Conservation (phyloP, 345 rosid genomes). For the Corymbia maculata region DNA sequence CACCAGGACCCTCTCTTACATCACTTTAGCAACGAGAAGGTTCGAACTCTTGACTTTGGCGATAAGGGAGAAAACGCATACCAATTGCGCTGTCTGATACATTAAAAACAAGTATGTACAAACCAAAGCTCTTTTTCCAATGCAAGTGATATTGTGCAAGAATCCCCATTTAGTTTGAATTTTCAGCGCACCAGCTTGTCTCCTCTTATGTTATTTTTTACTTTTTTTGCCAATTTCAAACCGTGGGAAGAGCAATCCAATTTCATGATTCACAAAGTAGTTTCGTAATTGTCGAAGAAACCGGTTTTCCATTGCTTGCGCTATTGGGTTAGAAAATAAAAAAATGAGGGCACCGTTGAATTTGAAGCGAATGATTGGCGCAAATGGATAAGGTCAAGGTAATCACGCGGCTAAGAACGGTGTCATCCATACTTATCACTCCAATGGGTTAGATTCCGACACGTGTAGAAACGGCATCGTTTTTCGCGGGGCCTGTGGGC, state of each 20-base stretch:
- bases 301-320: background rate
- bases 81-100: too few relatives aligned
- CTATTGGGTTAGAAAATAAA: background rate
- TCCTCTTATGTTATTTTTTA: background rate
- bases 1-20: too few relatives aligned
- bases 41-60: too few relatives aligned
- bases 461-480: background rate
- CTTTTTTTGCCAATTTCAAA: background rate
- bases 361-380: background rate
- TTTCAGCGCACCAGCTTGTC: background rate
- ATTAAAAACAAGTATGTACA: background rate
- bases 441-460: background rate
- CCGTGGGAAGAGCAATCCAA: background rate
- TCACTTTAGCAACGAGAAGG: too few relatives aligned
- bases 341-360: background rate
- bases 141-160: accelerated
- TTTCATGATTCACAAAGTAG: background rate
- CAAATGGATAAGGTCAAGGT: background rate
- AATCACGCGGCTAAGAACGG: background rate
- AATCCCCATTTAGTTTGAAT: background rate
- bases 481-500: background rate
- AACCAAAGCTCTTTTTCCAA: background rate
- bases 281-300: background rate
- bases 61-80: too few relatives aligned
- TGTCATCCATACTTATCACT: background rate